Conservation (phyloP, 129 eudicot genomes). For the Arctium minus region DNA sequence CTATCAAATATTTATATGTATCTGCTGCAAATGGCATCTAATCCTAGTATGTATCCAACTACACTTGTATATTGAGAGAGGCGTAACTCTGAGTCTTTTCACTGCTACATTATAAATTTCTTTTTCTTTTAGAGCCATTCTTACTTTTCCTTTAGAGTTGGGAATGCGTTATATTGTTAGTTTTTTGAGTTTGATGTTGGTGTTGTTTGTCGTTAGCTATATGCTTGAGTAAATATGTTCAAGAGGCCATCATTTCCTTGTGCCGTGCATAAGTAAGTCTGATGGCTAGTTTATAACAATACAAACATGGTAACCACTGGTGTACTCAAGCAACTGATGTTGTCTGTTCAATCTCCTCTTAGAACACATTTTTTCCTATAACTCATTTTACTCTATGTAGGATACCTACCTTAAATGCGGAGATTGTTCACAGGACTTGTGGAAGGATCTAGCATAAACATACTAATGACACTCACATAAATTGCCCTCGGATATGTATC, state of each 20-base stretch:
- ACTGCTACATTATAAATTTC: background rate
- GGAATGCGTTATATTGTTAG: background rate
- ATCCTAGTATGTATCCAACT: background rate
- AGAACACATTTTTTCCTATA: background rate
- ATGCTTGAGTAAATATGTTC: background rate
- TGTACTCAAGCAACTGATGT: background rate
- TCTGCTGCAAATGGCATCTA: background rate
- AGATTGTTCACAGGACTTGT: background rate
- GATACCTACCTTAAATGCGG: background rate
- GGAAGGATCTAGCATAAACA: background rate
- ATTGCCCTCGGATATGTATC: background rate
- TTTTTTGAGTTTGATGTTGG: background rate
- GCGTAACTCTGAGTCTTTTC: background rate
- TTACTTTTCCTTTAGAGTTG: background rate
- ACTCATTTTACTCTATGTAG: background rate
- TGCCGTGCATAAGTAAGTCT: background rate
- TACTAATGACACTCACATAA: background rate
- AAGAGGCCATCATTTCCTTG: background rate
- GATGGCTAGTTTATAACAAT: background rate
- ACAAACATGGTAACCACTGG: background rate
- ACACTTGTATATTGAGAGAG: background rate
- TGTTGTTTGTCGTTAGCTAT: background rate
- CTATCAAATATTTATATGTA: background rate
- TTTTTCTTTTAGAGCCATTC: background rate
- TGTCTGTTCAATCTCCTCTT: background rate